Conservation (phyloP, 441 rosid species). For the Gossypium gossypioides region DNA sequence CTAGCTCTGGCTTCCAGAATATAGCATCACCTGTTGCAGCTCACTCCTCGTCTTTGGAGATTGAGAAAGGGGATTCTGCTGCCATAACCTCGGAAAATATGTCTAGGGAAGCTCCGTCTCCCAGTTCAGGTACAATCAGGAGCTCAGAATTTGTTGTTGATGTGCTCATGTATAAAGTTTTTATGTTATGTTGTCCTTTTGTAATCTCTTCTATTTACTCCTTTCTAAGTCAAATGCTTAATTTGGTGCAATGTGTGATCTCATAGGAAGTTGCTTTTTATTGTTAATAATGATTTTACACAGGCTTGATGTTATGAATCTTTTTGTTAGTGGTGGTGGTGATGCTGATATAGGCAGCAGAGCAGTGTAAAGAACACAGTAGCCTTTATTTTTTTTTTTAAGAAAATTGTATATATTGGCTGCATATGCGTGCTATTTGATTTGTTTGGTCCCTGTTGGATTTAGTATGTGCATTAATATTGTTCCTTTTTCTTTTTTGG, state of each 20-base stretch:
- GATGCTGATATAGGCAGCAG: neutral
- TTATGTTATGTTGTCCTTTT: neutral
- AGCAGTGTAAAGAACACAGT: neutral
- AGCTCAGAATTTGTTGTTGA: neutral
- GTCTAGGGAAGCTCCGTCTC: slow-evolving; percentile 73
- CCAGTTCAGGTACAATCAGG: slow-evolving; percentile 67
- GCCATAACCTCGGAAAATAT: slow-evolving; percentile 42
- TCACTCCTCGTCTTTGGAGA: slow-evolving; percentile 60
- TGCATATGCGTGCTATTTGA: neutral
- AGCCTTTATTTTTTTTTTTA: neutral
- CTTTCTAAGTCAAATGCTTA: neutral
- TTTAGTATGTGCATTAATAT: neutral
- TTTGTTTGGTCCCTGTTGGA: neutral
- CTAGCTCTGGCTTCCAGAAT: slow-evolving; percentile 46
- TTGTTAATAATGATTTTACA: neutral
- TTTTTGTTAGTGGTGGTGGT: neutral
- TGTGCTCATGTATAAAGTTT: neutral
- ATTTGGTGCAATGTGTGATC: too few species aligned
- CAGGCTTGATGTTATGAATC: neutral
- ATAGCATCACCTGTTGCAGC: slow-evolving; percentile 54
- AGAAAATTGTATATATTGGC: too few species aligned
- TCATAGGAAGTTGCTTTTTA: neutral
- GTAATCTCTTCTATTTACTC: neutral
- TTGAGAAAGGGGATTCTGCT: slow-evolving; percentile 36
- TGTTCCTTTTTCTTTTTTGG: neutral